A percentile compares a stretch with the other conserved stretches of the same genome.
Evolutionary conservation across 164 flowering plant species (phyloP).

Genomic region (Piper betle): DNA sequence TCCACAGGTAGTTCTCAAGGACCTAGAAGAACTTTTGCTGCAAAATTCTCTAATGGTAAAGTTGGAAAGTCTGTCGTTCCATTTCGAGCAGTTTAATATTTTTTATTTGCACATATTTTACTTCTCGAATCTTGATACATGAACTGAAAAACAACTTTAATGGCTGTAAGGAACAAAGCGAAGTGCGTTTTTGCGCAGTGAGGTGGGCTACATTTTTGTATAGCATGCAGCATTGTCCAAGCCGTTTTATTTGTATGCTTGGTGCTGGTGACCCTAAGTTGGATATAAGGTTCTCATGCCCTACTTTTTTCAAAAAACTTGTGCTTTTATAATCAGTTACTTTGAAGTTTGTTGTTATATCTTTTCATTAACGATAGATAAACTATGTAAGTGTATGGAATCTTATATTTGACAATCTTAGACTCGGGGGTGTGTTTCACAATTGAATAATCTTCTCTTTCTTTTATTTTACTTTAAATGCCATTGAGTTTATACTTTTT

Average conservation of each 20-base stretch:
- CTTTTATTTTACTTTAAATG: no score
- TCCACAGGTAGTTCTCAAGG: conserved; percentile 39
- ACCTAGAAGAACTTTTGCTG: conserved; percentile 68
- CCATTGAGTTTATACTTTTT: no score
- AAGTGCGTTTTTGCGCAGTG: conserved; percentile 88
- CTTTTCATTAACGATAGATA: not conserved
- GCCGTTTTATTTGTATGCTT: conserved; percentile 92
- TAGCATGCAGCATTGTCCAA: conserved; percentile 74
- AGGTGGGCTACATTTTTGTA: conserved; percentile 93
- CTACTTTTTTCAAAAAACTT: not conserved
- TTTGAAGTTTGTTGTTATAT: no score
- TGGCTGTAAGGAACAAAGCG: conserved; percentile 66
- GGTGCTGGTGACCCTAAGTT: conserved; percentile 77
- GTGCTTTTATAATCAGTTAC: no score
- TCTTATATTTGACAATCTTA: no score
- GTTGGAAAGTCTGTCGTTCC: not conserved
- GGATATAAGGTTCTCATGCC: conserved; percentile 63
- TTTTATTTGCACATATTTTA: not conserved
- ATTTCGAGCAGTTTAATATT: not conserved
- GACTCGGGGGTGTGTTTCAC: no score
- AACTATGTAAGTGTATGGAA: no score
- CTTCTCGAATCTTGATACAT: not conserved
- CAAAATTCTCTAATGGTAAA: conserved; percentile 65
- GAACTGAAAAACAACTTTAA: not conserved
- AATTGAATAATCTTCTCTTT: no score